phyloP scores from a whole-genome alignment of 108 stramenopile species.

The Pseudonitzschia pungens region DNA sequence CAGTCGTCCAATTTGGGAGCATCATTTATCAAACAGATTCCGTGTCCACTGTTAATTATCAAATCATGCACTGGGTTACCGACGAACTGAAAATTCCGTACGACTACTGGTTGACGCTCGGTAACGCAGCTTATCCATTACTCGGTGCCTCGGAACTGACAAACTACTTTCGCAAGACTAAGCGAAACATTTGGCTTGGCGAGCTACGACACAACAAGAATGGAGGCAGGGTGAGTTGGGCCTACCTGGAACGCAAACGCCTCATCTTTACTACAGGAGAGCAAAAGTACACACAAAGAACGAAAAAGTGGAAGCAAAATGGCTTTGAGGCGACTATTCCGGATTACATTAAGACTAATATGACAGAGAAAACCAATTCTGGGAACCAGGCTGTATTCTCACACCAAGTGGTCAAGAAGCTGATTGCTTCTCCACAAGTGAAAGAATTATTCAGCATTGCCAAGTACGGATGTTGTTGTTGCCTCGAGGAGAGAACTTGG shows the following conservation, averaged over 20 bases:
- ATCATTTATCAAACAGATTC: slow-evolving; percentile 48
- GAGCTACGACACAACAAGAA: slow-evolving; percentile 18
- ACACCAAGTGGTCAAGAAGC: slow-evolving; percentile 16
- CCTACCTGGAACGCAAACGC: slow-evolving; percentile 28
- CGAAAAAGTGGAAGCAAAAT: slow-evolving; percentile 9
- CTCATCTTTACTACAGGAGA: slow-evolving; percentile 27
- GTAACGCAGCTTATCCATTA: slow-evolving; percentile 43
- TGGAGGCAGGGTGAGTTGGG: slow-evolving; percentile 1
- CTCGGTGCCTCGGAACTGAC: slow-evolving; percentile 24
- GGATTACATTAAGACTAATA: slow-evolving; percentile 14
- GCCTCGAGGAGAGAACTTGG: slow-evolving; percentile 46
- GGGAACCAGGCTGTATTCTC: slow-evolving; percentile 46
- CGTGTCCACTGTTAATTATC: slow-evolving; percentile 31
- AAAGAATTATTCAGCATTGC: slow-evolving; percentile 37
- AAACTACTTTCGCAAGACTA: slow-evolving; percentile 16
- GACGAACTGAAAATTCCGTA: slow-evolving; percentile 27
- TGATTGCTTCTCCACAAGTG: slow-evolving; percentile 26
- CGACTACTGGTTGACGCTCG: slow-evolving; percentile 41
- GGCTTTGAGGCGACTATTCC: background rate
- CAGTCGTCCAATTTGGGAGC: slow-evolving; percentile 41
- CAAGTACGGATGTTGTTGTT: slow-evolving; percentile 52
- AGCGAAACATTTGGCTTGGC: slow-evolving; percentile 41
- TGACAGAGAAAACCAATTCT: slow-evolving; percentile 39
- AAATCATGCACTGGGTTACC: slow-evolving; percentile 39
- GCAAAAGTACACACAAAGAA: slow-evolving; percentile 1